Evolutionary conservation across 306 rosid genomes (phyloP).

Genomic region (Cotoneaster glaucophyllus): DNA sequence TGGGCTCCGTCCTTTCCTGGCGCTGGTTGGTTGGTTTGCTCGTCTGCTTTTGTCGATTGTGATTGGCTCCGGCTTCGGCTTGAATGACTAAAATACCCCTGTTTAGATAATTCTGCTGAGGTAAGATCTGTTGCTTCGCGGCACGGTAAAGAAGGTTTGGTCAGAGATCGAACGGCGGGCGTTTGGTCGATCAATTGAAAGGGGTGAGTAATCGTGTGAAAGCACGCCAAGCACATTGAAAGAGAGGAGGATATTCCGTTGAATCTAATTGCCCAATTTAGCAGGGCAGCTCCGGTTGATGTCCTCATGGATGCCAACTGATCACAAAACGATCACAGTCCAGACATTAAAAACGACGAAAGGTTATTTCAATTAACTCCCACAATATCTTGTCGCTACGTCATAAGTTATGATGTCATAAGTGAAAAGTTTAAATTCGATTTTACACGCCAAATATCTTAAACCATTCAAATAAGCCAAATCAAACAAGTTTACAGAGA

Average conservation of each 20-base stretch:
- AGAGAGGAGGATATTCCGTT: slow-evolving; percentile 5
- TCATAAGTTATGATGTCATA: too few species aligned
- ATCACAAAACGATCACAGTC: neutral
- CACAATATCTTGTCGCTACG: neutral
- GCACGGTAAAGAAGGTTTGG: neutral
- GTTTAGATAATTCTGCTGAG: neutral
- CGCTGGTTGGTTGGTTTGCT: neutral
- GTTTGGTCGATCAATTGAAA: neutral
- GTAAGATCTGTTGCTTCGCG: neutral
- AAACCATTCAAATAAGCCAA: too few species aligned
- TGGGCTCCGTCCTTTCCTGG: slow-evolving; percentile 5
- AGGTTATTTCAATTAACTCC: neutral
- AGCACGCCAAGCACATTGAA: neutral
- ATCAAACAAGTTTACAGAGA: too few species aligned
- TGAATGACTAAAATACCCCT: neutral
- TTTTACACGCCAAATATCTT: too few species aligned
- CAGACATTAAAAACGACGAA: neutral
- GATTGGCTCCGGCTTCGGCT: neutral
- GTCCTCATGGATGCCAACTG: neutral
- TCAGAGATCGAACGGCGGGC: neutral
- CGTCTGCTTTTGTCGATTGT: slow-evolving; percentile 1
- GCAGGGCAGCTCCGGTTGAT: neutral
- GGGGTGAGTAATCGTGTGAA: neutral
- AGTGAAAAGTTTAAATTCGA: too few species aligned
- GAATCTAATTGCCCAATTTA: slow-evolving; percentile 4